A percentile compares a stretch with the other conserved stretches of the same genome.
These are phyloP conservation scores for Aspergillus oerlinghausenensis DNA, from an alignment of 2,329 filamentous ascomycete genomes.

Conservation along the genomic window DNA sequence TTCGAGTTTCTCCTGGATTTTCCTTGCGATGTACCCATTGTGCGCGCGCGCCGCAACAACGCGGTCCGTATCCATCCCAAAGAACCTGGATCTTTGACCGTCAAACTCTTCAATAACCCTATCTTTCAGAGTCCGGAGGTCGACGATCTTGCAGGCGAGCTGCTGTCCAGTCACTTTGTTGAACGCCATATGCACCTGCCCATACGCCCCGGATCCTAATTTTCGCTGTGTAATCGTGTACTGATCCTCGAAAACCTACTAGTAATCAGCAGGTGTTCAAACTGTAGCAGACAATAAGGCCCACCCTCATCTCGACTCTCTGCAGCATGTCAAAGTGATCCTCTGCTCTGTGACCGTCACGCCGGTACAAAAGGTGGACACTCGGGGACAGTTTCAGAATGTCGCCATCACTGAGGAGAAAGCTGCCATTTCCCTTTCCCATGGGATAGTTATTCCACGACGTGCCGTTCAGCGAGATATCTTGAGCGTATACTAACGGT, in stretches of 20 bases:
- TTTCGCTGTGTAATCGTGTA: conserved; percentile 37
- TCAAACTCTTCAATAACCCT: conserved; percentile 4
- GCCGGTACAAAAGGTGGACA: conserved; percentile 19
- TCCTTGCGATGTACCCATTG: conserved; percentile 14
- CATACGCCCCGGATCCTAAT: conserved; percentile 41
- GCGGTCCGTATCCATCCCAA: not conserved
- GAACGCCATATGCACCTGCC: conserved; percentile 41
- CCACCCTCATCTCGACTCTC: conserved; percentile 32
- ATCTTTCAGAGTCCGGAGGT: conserved; percentile 27
- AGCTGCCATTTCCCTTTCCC: conserved; percentile 27
- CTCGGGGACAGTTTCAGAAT: conserved; percentile 24
- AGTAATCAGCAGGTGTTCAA: not conserved
- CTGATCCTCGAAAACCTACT: conserved; percentile 28
- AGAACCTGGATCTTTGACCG: conserved; percentile 10
- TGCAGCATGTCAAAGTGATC: conserved; percentile 25
- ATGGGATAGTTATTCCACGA: conserved; percentile 37
- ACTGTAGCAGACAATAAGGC: not conserved
- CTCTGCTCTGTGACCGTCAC: conserved; percentile 1
- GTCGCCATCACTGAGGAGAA: conserved; percentile 38
- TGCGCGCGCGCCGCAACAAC: conserved; percentile 9
- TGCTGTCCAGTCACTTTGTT: conserved; percentile 30
- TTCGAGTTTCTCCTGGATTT: conserved; percentile 26
- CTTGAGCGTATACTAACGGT: conserved; percentile 42
- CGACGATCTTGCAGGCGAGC: conserved; percentile 44
- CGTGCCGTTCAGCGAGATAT: conserved; percentile 40